phyloP scores from a whole-genome alignment of 805 yeast genomes.

The Komagataella kurtzmanii region DNA sequence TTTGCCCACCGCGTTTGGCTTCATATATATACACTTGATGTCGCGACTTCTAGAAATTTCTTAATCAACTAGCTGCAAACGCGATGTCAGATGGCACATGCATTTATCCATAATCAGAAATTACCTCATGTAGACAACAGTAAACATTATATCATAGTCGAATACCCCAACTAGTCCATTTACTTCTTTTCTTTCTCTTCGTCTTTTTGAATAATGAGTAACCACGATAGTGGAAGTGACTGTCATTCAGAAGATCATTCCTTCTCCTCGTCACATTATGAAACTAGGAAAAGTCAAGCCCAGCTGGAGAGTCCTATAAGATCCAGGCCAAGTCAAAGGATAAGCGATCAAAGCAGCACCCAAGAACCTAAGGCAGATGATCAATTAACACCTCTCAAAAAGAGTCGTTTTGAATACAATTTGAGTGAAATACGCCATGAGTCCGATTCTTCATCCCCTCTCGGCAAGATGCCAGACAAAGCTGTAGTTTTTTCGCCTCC shows the following conservation, averaged over 20 bases:
- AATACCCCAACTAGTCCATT: neutral
- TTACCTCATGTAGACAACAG: neutral
- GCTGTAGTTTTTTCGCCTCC: neutral
- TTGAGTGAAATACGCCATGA: neutral
- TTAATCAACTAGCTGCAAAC: neutral
- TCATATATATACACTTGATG: neutral
- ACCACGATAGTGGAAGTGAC: neutral
- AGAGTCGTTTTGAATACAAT: neutral
- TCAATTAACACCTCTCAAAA: neutral
- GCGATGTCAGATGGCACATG: neutral
- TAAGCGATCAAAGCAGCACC: neutral
- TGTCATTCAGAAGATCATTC: neutral
- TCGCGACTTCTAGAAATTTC: neutral
- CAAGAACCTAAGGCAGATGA: neutral
- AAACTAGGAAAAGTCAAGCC: neutral
- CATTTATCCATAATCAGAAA: neutral
- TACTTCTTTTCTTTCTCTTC: neutral
- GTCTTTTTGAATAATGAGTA: neutral
- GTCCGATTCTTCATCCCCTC: neutral
- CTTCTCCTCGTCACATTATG: neutral
- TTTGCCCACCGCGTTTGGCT: neutral
- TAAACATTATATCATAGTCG: neutral
- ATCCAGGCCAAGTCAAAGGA: neutral
- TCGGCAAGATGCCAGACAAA: neutral
- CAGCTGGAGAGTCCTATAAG: neutral